A percentile compares a stretch with the other conserved stretches of the same genome.
Conservation (phyloP, 495 filamentous ascomycete species). For the Talaromyces nanjingensis region DNA sequence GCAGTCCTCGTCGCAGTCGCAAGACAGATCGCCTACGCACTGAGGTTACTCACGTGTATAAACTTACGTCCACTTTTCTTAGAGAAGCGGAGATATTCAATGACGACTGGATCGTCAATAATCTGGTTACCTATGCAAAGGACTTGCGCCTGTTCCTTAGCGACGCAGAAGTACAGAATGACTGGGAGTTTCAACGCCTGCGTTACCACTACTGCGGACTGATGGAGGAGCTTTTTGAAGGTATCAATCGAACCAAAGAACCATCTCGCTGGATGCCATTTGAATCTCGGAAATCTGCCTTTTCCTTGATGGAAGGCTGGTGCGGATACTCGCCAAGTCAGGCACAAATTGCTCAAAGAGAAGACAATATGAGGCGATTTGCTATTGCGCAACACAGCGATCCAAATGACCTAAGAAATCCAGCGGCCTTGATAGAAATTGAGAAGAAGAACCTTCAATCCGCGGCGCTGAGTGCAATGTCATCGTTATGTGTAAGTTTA, state of each 20-base stretch:
- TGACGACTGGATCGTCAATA: slow-evolving; percentile 89
- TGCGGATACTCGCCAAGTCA: slow-evolving; percentile 96
- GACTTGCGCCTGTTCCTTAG: slow-evolving; percentile 90
- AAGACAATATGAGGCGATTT: slow-evolving; percentile 81
- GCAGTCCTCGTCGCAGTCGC: slow-evolving; percentile 65
- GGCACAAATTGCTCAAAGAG: slow-evolving; percentile 67
- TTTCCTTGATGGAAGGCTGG: slow-evolving; percentile 97
- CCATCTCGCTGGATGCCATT: slow-evolving; percentile 92
- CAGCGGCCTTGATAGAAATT: slow-evolving; percentile 88
- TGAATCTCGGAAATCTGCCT: slow-evolving; percentile 86
- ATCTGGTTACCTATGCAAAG: slow-evolving; percentile 83
- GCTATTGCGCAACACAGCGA: slow-evolving; percentile 61
- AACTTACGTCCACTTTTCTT: slow-evolving; percentile 86
- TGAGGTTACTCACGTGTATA: slow-evolving; percentile 92
- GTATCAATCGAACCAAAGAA: slow-evolving; percentile 79
- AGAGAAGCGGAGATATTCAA: slow-evolving; percentile 70
- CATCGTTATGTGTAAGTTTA: slow-evolving; percentile 68
- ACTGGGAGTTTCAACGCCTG: slow-evolving; percentile 92
- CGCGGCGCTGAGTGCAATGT: slow-evolving; percentile 92
- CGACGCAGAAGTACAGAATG: slow-evolving; percentile 88
- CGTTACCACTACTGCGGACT: slow-evolving; percentile 90
- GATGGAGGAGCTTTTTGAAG: slow-evolving; percentile 87
- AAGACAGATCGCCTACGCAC: slow-evolving; percentile 82
- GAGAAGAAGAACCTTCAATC: slow-evolving; percentile 88
- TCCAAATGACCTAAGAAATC: slow-evolving; percentile 60